Evolutionary conservation across 1,284 basidiomycete species (phyloP).

Genomic region (Ganoderma leucocontextum): DNA sequence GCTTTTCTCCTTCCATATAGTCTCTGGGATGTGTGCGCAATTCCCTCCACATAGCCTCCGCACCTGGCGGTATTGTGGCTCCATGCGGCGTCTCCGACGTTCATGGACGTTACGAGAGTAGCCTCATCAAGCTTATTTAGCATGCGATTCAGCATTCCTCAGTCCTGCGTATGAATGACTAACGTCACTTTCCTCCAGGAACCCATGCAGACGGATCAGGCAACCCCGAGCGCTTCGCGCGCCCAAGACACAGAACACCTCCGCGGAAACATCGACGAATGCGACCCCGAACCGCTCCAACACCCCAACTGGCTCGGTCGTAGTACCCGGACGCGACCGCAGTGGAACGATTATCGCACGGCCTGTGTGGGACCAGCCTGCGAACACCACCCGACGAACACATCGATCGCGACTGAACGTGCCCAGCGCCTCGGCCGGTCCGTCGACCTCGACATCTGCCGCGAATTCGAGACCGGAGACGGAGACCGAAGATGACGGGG

Average conservation of each 20-base stretch:
- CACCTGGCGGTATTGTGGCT: not conserved
- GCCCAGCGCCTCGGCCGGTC: constrained; percentile 41
- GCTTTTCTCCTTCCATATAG: not conserved
- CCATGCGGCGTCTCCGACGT: not conserved
- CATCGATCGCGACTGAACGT: constrained; percentile 43
- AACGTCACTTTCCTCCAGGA: constrained; percentile 34
- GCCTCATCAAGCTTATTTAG: not conserved
- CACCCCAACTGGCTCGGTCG: constrained; percentile 65
- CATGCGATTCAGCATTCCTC: not conserved
- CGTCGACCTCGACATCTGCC: constrained; percentile 62
- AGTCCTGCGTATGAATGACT: not conserved
- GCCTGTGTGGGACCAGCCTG: constrained; percentile 62
- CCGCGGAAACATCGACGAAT: constrained; percentile 65
- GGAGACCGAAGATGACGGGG: constrained; percentile 77
- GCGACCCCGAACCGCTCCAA: constrained; percentile 64
- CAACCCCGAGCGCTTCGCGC: constrained; percentile 38
- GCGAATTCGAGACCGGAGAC: constrained; percentile 71
- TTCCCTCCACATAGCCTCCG: not conserved
- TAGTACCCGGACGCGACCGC: constrained; percentile 67
- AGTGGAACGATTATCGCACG: constrained; percentile 79
- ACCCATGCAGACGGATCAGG: constrained; percentile 40
- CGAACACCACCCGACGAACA: constrained; percentile 38
- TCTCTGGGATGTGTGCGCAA: not conserved
- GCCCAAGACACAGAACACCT: constrained; percentile 63
- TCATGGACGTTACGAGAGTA: not conserved